Evolutionary conservation across 2,329 filamentous ascomycete genomes (phyloP), one percentile per base, ranked within the genome.

Genomic region (Scedosporium dehoogii): DNA sequence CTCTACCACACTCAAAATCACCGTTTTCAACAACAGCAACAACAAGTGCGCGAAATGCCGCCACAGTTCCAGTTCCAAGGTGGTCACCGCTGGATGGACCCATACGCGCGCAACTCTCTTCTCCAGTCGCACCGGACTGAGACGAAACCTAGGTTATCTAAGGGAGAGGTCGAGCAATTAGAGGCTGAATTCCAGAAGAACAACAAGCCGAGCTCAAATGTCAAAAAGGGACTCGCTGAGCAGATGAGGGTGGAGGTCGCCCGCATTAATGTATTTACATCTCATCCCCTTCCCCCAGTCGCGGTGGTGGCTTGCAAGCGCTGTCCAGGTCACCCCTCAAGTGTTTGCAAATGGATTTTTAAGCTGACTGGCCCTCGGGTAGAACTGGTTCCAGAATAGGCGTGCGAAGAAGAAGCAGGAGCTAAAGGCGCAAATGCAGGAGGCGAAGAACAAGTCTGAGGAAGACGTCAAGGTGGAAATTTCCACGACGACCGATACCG

Each of bases 311-410:
- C 33, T 38, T 12, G 33, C 33, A 38, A 38, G 10, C 33, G 10
- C 10, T 38, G 33, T 4, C 33, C 10, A 38, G 63, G 44, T 25
- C 16, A 41, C n/a, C 55, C 33, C 53, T 9, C 48, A 21, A 38
- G 61, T 18, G 2, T 59, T 46, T 25, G 7, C 6, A 61, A 16
- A 12, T 27, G 41, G 59, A 62, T 16, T 16, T 16, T 14, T 29
- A 23, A 55, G 12, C 23, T 14, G 23, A 18, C 58, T 25, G 16
- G 18, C 33, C 27, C 46, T 6, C 25, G 61, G n/a, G 21, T 48
- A 87, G 85, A 88, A 88, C 69, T 88, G 85, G 85, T 88, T 88
- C 69, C 85, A 88, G 67, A 88, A 88, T 69, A 77, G 85, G 64
- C 79, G 85, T 60, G 85, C 85, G 61, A 83, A 85, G 72, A 83